Evolutionary conservation across 2,329 filamentous ascomycete genomes (phyloP).

Genomic region (Teratosphaeriaceae sp.): DNA sequence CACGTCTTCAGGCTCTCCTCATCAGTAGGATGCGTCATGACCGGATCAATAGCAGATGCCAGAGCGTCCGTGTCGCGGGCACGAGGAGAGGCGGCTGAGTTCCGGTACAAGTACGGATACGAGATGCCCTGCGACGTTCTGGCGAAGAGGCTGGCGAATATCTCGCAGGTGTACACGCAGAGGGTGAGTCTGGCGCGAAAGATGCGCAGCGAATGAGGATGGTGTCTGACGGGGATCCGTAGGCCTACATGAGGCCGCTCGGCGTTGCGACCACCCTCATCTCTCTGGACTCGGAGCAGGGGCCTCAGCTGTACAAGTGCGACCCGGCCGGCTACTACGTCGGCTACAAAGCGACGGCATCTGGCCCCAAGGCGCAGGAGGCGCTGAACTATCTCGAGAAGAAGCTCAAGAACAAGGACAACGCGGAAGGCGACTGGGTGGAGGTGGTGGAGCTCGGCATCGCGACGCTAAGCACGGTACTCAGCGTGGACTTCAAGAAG

Average conservation of each 20-base stretch:
- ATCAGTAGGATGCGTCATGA: conserved; percentile 96
- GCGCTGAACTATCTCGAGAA: conserved; percentile 98
- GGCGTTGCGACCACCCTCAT: conserved; percentile 94
- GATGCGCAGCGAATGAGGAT: not conserved
- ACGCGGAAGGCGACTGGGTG: conserved; percentile 86
- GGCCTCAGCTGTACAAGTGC: conserved; percentile 95
- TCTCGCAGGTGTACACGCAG: conserved; percentile 99
- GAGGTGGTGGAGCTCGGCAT: conserved; percentile 97
- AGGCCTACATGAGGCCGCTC: conserved; percentile 97
- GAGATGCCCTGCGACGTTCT: conserved; percentile 99
- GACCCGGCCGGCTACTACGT: conserved; percentile 97
- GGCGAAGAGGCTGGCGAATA: conserved; percentile 95
- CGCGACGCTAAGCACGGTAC: conserved; percentile 86
- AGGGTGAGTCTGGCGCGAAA: conserved; percentile 54
- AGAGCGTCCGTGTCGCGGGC: conserved; percentile 88
- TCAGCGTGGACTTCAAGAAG: conserved; percentile 99
- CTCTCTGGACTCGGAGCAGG: conserved; percentile 84
- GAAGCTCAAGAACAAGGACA: conserved; percentile 99
- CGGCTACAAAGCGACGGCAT: conserved; percentile 96
- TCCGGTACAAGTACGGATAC: conserved; percentile 97
- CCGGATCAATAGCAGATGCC: conserved; percentile 95
- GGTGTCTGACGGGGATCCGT: conserved; percentile 5
- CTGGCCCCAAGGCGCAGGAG: conserved; percentile 97
- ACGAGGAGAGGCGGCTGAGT: conserved; percentile 92
- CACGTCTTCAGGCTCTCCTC: conserved; percentile 97